A percentile compares a stretch with the other conserved stretches of the same genome.
Evolutionary conservation across 305 asterid genomes (phyloP).

Genomic region (Caryopteris hybrid): DNA sequence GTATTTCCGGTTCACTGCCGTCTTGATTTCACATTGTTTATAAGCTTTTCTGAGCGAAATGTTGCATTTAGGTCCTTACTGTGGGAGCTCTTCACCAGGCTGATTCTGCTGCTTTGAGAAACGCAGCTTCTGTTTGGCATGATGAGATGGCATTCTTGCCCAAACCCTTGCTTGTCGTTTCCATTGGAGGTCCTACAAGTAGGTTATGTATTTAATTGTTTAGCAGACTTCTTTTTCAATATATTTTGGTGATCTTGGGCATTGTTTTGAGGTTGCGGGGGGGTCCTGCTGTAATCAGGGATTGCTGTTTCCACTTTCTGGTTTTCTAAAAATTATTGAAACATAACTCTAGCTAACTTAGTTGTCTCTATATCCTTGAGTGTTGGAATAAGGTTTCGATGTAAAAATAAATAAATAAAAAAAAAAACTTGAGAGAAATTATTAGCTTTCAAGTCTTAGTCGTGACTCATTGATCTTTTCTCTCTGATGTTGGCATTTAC

Average conservation of each 20-base stretch:
- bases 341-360: neutral
- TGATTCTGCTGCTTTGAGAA: constrained; percentile 60
- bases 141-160: constrained; percentile 56
- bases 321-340: neutral
- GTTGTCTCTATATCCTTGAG: neutral
- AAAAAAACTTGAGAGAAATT: neutral
- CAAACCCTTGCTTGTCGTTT: constrained; percentile 72
- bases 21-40: neutral
- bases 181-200: constrained; percentile 89
- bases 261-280: too few species aligned
- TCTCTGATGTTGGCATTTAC: neutral
- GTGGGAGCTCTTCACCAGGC: constrained; percentile 82
- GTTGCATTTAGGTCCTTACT: constrained; percentile 61
- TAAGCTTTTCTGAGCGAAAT: constrained; percentile 15
- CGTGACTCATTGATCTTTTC: neutral
- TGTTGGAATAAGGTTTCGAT: neutral
- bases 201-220: constrained; percentile 18
- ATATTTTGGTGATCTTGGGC: neutral
- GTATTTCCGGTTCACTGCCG: constrained; percentile 7
- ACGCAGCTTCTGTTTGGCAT: constrained; percentile 72
- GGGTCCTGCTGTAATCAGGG: neutral
- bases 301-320: neutral
- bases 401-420: neutral
- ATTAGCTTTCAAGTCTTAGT: neutral
- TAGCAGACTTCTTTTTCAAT: neutral